Conservation (phyloP, 75 land plant genomes). For the Picea sitchensis region DNA sequence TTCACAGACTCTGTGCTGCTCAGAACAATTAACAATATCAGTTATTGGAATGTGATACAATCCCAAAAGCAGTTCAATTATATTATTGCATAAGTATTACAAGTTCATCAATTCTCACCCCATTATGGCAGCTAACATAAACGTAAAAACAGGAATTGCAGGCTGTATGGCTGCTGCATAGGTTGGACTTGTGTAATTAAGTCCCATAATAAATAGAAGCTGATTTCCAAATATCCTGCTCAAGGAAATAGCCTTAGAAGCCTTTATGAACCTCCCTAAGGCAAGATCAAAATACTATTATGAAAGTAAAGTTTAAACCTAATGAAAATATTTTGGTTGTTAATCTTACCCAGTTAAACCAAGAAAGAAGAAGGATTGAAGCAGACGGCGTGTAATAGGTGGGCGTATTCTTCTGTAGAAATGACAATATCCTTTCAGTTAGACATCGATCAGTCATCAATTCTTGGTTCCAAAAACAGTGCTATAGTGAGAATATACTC, state of each 20-base stretch:
- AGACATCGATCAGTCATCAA: too few species aligned
- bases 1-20: conserved; percentile 77
- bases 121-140: conserved; percentile 62
- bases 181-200: conserved; percentile 82
- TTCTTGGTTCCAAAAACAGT: too few species aligned
- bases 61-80: conserved; percentile 4
- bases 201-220: conserved; percentile 88
- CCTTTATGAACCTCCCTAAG: neutral
- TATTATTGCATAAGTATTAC: neutral
- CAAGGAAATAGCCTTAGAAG: neutral
- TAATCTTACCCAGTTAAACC: conserved; percentile 55
- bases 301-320: neutral
- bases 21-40: conserved; percentile 11
- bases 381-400: conserved; percentile 32
- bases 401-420: conserved; percentile 43
- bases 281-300: neutral
- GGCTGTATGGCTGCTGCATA: conserved; percentile 97
- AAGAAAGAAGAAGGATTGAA: conserved; percentile 42
- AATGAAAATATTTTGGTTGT: neutral
- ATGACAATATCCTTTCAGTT: too few species aligned
- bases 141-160: conserved; percentile 93
- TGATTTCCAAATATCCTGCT: conserved; percentile 88
- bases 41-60: neutral
- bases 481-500: too few species aligned
- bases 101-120: conserved; percentile 44